Evolutionary conservation across 441 rosid genomes (phyloP).

Genomic region (Raphanus hybrid): DNA sequence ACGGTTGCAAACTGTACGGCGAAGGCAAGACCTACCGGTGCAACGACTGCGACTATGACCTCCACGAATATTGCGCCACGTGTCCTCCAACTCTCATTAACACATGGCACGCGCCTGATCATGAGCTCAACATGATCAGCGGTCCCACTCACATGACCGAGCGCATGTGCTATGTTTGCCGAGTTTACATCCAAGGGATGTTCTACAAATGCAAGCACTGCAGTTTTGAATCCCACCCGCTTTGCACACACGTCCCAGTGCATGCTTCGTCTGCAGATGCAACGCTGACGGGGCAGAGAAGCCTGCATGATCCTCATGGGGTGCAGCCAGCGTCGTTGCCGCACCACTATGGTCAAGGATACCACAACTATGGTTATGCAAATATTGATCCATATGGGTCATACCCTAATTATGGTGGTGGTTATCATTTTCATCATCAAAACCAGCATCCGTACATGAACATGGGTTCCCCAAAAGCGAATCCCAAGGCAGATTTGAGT

Average conservation of each 20-base stretch:
- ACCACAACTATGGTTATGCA: slow-evolving; percentile 5
- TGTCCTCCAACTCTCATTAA: slow-evolving; percentile 17
- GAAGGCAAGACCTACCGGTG: slow-evolving; percentile 36
- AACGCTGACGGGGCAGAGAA: slow-evolving; percentile 6
- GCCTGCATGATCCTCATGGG: slow-evolving; percentile 18
- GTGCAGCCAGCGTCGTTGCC: not conserved
- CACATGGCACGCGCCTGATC: slow-evolving; percentile 34
- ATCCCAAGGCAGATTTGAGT: not conserved
- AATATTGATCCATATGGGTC: slow-evolving; percentile 6
- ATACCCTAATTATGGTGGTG: slow-evolving; percentile 3
- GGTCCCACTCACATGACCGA: slow-evolving; percentile 20
- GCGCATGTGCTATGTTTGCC: slow-evolving; percentile 35
- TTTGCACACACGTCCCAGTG: slow-evolving; percentile 30
- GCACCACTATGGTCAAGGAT: slow-evolving; percentile 28
- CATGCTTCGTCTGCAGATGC: slow-evolving; percentile 18
- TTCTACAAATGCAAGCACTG: slow-evolving; percentile 41
- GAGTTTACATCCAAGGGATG: slow-evolving; percentile 33
- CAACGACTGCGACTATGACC: slow-evolving; percentile 34
- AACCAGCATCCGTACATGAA: not conserved
- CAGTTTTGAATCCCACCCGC: slow-evolving; percentile 40
- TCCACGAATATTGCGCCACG: slow-evolving; percentile 42
- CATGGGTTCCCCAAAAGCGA: slow-evolving; percentile 13
- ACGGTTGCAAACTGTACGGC: slow-evolving; percentile 40
- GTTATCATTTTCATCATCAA: not conserved
- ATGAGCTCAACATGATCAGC: slow-evolving; percentile 21